phyloP scores from a whole-genome alignment of 2,329 filamentous ascomycete genomes.

The Rutstroemia sp. region DNA sequence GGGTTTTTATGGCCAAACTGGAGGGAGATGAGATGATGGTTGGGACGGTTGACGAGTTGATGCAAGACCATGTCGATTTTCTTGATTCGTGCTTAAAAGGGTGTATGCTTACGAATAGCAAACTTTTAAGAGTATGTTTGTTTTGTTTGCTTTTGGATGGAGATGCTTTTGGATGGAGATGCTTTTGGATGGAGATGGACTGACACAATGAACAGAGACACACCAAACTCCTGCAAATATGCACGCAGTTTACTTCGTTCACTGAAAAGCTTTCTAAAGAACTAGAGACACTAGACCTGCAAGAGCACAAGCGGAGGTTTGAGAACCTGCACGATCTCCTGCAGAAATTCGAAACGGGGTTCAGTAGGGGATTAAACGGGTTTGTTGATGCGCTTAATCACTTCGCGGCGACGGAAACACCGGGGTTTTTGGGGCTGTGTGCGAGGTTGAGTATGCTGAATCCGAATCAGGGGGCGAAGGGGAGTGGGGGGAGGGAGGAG shows the following conservation, averaged over 20 bases:
- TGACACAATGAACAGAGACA: slow-evolving; percentile 59
- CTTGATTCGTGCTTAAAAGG: slow-evolving; percentile 95
- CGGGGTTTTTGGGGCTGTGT: slow-evolving; percentile 85
- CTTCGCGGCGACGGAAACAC: slow-evolving; percentile 93
- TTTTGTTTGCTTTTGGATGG: no score
- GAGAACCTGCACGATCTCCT: no score
- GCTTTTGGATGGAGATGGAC: no score
- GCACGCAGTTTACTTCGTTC: slow-evolving; percentile 87
- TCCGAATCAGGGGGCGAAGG: slow-evolving; percentile 63
- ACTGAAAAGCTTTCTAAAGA: slow-evolving; percentile 79
- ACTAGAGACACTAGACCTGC: slow-evolving; percentile 80
- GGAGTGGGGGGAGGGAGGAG: slow-evolving; percentile 44
- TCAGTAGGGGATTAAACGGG: no score
- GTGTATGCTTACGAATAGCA: slow-evolving; percentile 97
- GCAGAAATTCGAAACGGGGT: no score
- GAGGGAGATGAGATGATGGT: no score
- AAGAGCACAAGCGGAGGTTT: no score
- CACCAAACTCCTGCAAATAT: slow-evolving; percentile 92
- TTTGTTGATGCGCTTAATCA: slow-evolving; percentile 97
- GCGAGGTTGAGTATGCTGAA: slow-evolving; percentile 74
- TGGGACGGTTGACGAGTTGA: slow-evolving; percentile 91
- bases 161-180: no score
- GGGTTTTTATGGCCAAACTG: slow-evolving; percentile 78
- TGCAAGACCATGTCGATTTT: slow-evolving; percentile 99
- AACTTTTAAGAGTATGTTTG: slow-evolving; percentile 67